phyloP scores from a whole-genome alignment of 768 basidiomycete species.

The Strobilomyces echinocephalus region DNA sequence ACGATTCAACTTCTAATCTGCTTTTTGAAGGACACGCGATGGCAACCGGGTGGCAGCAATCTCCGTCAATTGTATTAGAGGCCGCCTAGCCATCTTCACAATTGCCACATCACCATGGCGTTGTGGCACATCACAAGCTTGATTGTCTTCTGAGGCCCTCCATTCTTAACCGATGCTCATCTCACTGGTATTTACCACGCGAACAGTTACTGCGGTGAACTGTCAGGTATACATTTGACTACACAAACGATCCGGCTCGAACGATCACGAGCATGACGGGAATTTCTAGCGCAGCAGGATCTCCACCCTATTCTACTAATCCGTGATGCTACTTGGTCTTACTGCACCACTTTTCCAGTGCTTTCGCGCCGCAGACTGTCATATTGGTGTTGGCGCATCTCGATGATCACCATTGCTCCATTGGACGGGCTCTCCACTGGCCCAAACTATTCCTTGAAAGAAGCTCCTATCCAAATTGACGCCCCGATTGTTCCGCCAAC shows the following conservation, averaged over 20 bases:
- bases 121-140: too few species aligned
- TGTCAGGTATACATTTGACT: background rate
- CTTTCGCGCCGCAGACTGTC: background rate
- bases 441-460: background rate
- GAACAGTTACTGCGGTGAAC: background rate
- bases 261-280: background rate
- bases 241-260: background rate
- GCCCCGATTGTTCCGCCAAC: background rate
- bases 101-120: background rate
- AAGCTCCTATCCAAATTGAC: background rate
- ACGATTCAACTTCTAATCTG: background rate
- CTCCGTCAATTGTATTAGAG: background rate
- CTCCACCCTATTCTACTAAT: background rate
- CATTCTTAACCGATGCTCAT: background rate
- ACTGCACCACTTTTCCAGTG: background rate
- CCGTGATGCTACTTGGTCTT: background rate
- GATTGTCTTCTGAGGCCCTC: background rate
- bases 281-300: background rate
- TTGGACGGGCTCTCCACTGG: background rate
- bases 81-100: conserved; percentile 4
- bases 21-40: conserved; percentile 3
- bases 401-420: background rate
- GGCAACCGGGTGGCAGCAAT: conserved; percentile 3
- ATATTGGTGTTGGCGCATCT: background rate
- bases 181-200: background rate